phyloP scores from a whole-genome alignment of 2,329 filamentous ascomycete species.

The Fusarium sp. region DNA sequence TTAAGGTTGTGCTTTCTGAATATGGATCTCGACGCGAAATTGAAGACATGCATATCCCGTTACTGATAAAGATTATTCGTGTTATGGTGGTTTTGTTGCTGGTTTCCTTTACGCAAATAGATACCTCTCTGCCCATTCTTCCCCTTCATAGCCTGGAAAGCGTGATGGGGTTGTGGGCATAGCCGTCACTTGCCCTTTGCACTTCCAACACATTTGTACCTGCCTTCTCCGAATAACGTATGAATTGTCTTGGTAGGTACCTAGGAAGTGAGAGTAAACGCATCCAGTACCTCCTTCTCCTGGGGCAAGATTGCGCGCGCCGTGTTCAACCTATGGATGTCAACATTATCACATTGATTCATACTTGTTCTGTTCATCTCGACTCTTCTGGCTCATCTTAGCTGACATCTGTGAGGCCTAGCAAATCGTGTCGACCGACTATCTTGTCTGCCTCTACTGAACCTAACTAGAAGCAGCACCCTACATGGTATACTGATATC shows the following conservation, averaged over 20 bases:
- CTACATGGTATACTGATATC: not conserved
- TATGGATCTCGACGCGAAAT: constrained; percentile 11
- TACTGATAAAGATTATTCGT: not conserved
- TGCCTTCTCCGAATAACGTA: not conserved
- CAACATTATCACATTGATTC: not conserved
- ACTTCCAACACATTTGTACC: not conserved
- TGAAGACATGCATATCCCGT: constrained; percentile 1
- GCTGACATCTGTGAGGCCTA: not conserved
- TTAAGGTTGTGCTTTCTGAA: constrained; percentile 27
- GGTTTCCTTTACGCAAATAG: not conserved
- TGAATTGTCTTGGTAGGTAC: not conserved
- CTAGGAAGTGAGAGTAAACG: not conserved
- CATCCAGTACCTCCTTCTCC: not conserved
- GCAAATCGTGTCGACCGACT: not conserved
- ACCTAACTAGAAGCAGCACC: not conserved
- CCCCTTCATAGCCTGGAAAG: not conserved
- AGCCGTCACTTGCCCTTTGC: not conserved
- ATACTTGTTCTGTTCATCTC: not conserved
- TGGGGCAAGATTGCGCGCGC: not conserved
- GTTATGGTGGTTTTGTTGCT: not conserved
- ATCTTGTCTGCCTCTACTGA: not conserved
- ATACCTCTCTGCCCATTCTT: not conserved
- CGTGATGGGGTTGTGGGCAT: not conserved
- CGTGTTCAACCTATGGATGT: not conserved
- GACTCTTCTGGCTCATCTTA: not conserved